Evolutionary conservation across 1,284 basidiomycete genomes (phyloP), one percentile per base, ranked within the genome.

Genomic region (Ceratobasidium sp.): DNA sequence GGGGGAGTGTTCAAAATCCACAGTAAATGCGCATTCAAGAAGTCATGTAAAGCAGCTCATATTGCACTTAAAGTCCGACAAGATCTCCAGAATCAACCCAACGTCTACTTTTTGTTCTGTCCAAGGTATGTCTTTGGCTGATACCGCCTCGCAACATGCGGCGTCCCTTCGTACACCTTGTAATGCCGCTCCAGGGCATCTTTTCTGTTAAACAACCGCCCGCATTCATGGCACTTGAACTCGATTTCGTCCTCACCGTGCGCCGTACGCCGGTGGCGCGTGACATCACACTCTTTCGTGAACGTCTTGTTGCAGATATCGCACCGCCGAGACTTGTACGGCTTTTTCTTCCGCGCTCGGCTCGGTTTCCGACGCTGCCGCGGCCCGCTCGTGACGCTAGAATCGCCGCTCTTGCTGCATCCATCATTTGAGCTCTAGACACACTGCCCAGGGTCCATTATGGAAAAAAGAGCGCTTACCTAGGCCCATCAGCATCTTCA

Each of bases 291-390:
- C 58, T 73, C 69, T 51, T 73, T 73, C 10, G 69, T 73, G 31
- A 73, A 73, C 58, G 69, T 73, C 69, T 73, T 73, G 69, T 73
- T 73, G 69, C 69, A 73, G 26, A 73, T 73, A 39, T 73, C 69
- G 20, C 69, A 73, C 45, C 69, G 69, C 13, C 69, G 69, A 23
- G 69, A 73, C 58, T 73, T 73, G 69, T 73, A 73, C 6, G 69
- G 69, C 45, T 73, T 73, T 35, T 73, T 73, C 33, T 73, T 73
- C 2, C 69, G 69, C 7, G 69, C 45, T 3, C 69, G 69, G 45
- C 54, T 61, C 39, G 58, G 69, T 73, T 73, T 73, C n/a, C 69
- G 69, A 23, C 69, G 69, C 42, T 37, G 66, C 35, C 49, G 26
- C 11, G 37, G 33, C 8, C 51, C 51, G 37, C 67, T 71, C 4